Evolutionary conservation across 768 basidiomycete genomes (phyloP).

Genomic region (Suillus alpinus): DNA sequence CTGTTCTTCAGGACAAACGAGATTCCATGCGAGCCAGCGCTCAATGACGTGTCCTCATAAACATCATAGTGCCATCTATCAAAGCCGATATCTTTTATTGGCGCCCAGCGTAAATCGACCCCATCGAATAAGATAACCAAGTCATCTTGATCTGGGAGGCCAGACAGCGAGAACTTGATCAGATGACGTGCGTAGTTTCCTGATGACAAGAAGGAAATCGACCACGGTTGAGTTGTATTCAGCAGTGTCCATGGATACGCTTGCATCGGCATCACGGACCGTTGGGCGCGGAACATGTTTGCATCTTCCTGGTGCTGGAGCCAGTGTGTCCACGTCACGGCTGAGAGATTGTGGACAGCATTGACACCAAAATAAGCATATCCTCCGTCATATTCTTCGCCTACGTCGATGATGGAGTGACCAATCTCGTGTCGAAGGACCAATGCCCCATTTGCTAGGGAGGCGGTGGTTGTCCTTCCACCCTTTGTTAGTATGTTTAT

Average conservation of each 20-base stretch:
- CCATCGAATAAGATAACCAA: constrained; percentile 63
- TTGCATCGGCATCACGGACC: constrained; percentile 73
- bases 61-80: constrained; percentile 81
- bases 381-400: constrained; percentile 84
- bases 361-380: constrained; percentile 71
- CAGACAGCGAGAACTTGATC: constrained; percentile 71
- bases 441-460: constrained; percentile 67
- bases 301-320: constrained; percentile 36
- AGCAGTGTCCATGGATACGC: constrained; percentile 74
- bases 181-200: constrained; percentile 60
- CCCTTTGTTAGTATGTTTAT: not conserved
- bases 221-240: constrained; percentile 57
- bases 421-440: constrained; percentile 80
- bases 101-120: constrained; percentile 52
- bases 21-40: constrained; percentile 54
- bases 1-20: constrained; percentile 53
- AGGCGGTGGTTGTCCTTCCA: constrained; percentile 70
- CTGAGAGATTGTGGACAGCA: constrained; percentile 42
- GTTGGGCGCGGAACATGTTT: constrained; percentile 47
- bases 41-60: constrained; percentile 37
- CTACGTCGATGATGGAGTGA: constrained; percentile 74
- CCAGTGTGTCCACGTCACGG: constrained; percentile 73
- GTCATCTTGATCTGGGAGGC: constrained; percentile 53
- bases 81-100: constrained; percentile 49
- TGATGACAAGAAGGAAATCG: constrained; percentile 58